Evolutionary conservation across 805 yeast genomes (phyloP).

Genomic region (Babjeviella inositovora): DNA sequence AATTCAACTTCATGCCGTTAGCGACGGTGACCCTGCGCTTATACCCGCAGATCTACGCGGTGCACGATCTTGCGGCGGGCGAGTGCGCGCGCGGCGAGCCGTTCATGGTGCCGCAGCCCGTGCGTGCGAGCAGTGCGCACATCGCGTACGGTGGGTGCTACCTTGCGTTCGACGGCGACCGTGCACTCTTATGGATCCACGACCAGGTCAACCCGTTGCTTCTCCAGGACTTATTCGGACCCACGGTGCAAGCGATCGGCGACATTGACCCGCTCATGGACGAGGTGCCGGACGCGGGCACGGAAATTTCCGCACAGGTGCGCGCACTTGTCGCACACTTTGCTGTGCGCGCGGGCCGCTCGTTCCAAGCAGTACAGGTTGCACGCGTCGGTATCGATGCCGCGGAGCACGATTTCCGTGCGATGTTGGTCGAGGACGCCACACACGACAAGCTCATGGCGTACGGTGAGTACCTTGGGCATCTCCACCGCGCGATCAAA

Average conservation of each 20-base stretch:
- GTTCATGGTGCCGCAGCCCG: slow-evolving; percentile 32
- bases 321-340: slow-evolving; percentile 45
- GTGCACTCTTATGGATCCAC: slow-evolving; percentile 50
- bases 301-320: slow-evolving; percentile 54
- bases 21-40: slow-evolving; percentile 44
- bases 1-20: slow-evolving; percentile 35
- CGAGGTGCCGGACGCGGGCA: slow-evolving; percentile 55
- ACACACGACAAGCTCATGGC: slow-evolving; percentile 33
- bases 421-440: slow-evolving; percentile 62
- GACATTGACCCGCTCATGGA: slow-evolving; percentile 31
- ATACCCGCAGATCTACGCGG: slow-evolving; percentile 67
- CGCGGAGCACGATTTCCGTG: slow-evolving; percentile 35
- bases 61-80: slow-evolving; percentile 44
- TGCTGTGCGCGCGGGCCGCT: slow-evolving; percentile 18
- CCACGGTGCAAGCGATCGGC: slow-evolving; percentile 20
- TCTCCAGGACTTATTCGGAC: slow-evolving; percentile 62
- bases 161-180: slow-evolving; percentile 54
- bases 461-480: slow-evolving; percentile 51
- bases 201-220: slow-evolving; percentile 50
- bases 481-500: slow-evolving; percentile 48
- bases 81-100: slow-evolving; percentile 36
- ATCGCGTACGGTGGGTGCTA: slow-evolving; percentile 61
- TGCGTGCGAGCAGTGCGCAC: slow-evolving; percentile 21
- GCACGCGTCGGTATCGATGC: slow-evolving; percentile 54
- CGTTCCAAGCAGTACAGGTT: slow-evolving; percentile 33